Conservation (phyloP, 768 basidiomycete genomes). For the Pleurotus platypus region DNA sequence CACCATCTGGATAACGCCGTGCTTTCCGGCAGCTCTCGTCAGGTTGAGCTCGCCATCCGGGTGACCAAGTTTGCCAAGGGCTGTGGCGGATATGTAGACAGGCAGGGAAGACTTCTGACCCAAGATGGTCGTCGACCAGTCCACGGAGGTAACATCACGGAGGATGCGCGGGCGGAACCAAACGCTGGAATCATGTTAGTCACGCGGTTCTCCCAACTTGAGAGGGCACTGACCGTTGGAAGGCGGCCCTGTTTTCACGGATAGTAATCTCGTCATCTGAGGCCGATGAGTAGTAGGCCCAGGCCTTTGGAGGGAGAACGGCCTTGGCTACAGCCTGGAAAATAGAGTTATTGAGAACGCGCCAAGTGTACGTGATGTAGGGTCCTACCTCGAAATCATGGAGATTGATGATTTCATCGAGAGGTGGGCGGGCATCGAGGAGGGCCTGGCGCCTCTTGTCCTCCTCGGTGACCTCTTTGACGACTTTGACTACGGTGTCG, state of each 20-base stretch:
- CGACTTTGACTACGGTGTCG: conserved; percentile 58
- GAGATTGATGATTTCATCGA: conserved; percentile 80
- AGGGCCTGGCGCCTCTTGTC: conserved; percentile 69
- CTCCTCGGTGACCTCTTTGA: conserved; percentile 61
- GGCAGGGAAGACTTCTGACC: conserved; percentile 76
- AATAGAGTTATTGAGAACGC: not conserved
- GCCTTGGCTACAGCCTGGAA: conserved; percentile 76
- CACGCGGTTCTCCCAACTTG: not conserved
- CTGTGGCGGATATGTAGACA: conserved; percentile 83
- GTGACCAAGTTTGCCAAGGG: conserved; percentile 91
- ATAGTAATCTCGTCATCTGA: conserved; percentile 93
- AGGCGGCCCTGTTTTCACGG: conserved; percentile 88
- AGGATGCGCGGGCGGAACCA: conserved; percentile 92
- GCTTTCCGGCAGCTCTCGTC: conserved; percentile 83
- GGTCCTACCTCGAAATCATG: conserved; percentile 86
- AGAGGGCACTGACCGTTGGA: conserved; percentile 59
- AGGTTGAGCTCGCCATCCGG: conserved; percentile 92
- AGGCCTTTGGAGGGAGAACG: conserved; percentile 83
- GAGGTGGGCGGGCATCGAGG: conserved; percentile 61
- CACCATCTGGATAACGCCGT: conserved; percentile 54
- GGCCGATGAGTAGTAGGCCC: conserved; percentile 97
- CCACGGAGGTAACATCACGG: conserved; percentile 80
- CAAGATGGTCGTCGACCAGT: conserved; percentile 81
- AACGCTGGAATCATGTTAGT: conserved; percentile 36
- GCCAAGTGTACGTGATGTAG: not conserved